A percentile compares a stretch with the other conserved stretches of the same genome.
These are phyloP conservation scores for Aspergillus sp. DNA, from an alignment of 2,329 filamentous ascomycete species.

Conservation along the genomic window DNA sequence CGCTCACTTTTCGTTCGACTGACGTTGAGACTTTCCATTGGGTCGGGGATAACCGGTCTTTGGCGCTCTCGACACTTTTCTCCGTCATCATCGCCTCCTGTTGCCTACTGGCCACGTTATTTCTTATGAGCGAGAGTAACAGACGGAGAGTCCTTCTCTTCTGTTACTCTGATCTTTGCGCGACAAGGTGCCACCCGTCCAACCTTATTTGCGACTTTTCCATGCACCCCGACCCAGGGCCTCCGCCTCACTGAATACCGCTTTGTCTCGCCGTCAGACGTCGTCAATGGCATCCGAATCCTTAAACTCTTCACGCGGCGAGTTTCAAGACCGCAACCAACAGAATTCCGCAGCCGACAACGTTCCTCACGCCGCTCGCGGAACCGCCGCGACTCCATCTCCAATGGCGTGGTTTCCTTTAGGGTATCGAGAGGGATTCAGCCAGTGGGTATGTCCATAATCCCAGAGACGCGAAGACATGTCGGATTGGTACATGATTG, in stretches of 20 bases:
- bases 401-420: conserved; percentile 69
- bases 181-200: conserved; percentile 30
- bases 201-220: conserved; percentile 21
- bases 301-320: conserved; percentile 32
- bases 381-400: conserved; percentile 30
- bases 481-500: conserved; percentile 3
- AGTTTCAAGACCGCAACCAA: conserved; percentile 22
- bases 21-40: conserved; percentile 5
- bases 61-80: conserved; percentile 13
- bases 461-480: background rate
- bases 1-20: background rate
- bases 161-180: conserved; percentile 19
- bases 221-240: conserved; percentile 28
- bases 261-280: conserved; percentile 19
- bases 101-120: background rate
- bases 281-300: conserved; percentile 39
- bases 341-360: conserved; percentile 21
- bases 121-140: conserved; percentile 21
- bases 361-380: conserved; percentile 34
- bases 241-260: conserved; percentile 17
- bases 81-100: conserved; percentile 12
- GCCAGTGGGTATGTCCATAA: conserved; percentile 72
- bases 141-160: conserved; percentile 17
- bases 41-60: conserved; percentile 26
- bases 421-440: conserved; percentile 86